A percentile compares a stretch with the other conserved stretches of the same genome.
Evolutionary conservation across 2,329 filamentous ascomycete genomes (phyloP).

Genomic region (Trichoderma cornu-damae): DNA sequence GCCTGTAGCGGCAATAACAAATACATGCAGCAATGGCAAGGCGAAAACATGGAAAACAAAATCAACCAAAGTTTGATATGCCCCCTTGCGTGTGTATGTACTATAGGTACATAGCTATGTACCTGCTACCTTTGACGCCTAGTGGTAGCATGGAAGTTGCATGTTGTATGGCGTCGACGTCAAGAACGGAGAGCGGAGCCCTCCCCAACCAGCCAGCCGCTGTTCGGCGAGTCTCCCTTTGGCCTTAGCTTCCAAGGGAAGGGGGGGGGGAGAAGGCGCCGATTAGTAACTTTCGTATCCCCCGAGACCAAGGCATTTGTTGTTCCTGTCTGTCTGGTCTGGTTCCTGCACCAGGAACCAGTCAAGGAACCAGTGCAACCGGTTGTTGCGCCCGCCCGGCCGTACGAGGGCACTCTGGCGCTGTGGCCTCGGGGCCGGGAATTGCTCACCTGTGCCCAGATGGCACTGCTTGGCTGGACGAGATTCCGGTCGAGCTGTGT

Average conservation of each 20-base stretch:
- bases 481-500: background rate
- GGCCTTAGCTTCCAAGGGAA: conserved; percentile 6
- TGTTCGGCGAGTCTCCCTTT: conserved; percentile 1
- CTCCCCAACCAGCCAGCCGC: background rate
- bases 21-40: too few relatives aligned
- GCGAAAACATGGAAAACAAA: too few relatives aligned
- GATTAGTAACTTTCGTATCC: conserved; percentile 18
- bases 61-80: too few relatives aligned
- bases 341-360: conserved; percentile 18
- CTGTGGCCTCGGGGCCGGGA: background rate
- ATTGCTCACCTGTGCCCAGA: background rate
- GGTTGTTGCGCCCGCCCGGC: conserved; percentile 6
- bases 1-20: too few relatives aligned
- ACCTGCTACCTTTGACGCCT: too few relatives aligned
- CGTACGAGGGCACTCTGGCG: background rate
- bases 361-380: conserved; percentile 2
- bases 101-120: too few relatives aligned
- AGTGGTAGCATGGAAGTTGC: too few relatives aligned
- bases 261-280: conserved; percentile 5
- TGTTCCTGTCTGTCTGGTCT: too few relatives aligned
- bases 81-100: too few relatives aligned
- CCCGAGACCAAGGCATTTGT: conserved; percentile 2
- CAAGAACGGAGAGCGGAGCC: too few relatives aligned
- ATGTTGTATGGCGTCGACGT: too few relatives aligned
- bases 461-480: background rate